These are phyloP conservation scores for Scheffersomyces coipomensis DNA, from an alignment of 805 yeast genomes.

Conservation along the genomic window DNA sequence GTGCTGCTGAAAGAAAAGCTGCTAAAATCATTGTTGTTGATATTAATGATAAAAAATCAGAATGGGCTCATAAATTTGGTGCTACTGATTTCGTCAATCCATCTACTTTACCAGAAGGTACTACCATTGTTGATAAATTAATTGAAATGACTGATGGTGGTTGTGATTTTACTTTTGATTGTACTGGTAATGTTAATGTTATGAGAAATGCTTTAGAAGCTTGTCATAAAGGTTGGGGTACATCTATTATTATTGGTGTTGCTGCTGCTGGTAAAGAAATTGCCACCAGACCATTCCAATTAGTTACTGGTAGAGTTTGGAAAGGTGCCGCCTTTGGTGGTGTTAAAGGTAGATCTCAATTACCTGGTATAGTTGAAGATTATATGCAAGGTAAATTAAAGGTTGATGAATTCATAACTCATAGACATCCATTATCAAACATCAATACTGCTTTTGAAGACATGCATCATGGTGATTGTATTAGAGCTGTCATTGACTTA, in stretches of 20 bases:
- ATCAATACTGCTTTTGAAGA: conserved; percentile 92
- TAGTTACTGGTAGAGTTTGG: conserved; percentile 99
- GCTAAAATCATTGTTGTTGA: conserved; percentile 82
- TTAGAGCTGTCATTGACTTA: conserved; percentile 81
- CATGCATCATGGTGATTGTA: conserved; percentile 90
- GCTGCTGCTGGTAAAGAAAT: conserved; percentile 99
- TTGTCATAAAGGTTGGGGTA: conserved; percentile 99
- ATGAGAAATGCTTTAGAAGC: conserved; percentile 97
- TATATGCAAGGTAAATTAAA: conserved; percentile 77
- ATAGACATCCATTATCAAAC: conserved; percentile 71
- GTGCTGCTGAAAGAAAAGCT: conserved; percentile 84
- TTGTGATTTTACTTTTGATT: conserved; percentile 91
- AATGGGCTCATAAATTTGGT: conserved; percentile 86
- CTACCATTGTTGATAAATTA: conserved; percentile 76
- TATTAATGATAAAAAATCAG: conserved; percentile 78
- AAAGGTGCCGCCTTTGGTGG: conserved; percentile 99
- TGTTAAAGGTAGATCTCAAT: conserved; percentile 94
- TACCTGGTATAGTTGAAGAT: conserved; percentile 86
- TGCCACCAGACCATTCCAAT: conserved; percentile 96
- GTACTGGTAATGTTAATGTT: conserved; percentile 93
- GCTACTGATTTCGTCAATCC: conserved; percentile 96
- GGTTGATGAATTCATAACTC: conserved; percentile 93
- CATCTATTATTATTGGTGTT: conserved; percentile 92
- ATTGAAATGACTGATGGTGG: conserved; percentile 96
- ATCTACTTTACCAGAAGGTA: conserved; percentile 66